Evolutionary conservation across 2,329 filamentous ascomycete genomes (phyloP).

Genomic region (Talaromyces verruculosus): DNA sequence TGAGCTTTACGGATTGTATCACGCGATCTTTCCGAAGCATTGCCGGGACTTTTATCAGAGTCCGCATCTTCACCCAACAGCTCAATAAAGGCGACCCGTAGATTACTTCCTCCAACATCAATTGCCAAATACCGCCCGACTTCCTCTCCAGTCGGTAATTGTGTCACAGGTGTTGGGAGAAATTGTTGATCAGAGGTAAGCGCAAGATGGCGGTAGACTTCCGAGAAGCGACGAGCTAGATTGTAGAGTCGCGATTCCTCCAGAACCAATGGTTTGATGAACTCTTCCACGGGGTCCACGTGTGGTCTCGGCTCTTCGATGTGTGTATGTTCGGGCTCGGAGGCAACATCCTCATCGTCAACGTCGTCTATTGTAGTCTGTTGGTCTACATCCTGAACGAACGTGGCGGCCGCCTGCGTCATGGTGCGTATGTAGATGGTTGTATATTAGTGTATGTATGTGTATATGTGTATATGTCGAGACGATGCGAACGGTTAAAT

Average conservation of each 20-base stretch:
- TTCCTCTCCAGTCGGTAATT: conserved; percentile 52
- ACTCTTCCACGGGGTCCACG: conserved; percentile 41
- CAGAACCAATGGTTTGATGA: conserved; percentile 42
- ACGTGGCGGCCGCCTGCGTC: conserved; percentile 11
- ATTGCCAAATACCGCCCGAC: conserved; percentile 57
- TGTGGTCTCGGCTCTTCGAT: conserved; percentile 33
- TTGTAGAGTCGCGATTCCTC: conserved; percentile 47
- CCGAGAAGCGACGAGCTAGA: conserved; percentile 48
- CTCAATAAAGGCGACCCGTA: conserved; percentile 58
- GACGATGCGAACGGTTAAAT: conserved; percentile 2
- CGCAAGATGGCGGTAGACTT: conserved; percentile 46
- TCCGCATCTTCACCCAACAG: conserved; percentile 47
- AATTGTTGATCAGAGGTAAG: conserved; percentile 49
- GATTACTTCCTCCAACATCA: conserved; percentile 58
- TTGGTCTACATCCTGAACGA: conserved; percentile 17
- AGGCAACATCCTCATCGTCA: conserved; percentile 34
- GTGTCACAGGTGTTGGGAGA: conserved; percentile 49
- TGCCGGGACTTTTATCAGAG: conserved; percentile 32
- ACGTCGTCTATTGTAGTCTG: conserved; percentile 16
- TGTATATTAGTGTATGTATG: background rate
- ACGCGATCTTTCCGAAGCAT: conserved; percentile 39
- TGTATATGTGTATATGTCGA: conserved; percentile 1
- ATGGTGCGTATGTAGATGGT: background rate
- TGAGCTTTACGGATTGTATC: conserved; percentile 49
- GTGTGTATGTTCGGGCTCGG: conserved; percentile 30